Evolutionary conservation across 176 grass and related monocot genomes (phyloP), one percentile per base, ranked within the genome.

Genomic region (Bolboschoenus planiculmis): DNA sequence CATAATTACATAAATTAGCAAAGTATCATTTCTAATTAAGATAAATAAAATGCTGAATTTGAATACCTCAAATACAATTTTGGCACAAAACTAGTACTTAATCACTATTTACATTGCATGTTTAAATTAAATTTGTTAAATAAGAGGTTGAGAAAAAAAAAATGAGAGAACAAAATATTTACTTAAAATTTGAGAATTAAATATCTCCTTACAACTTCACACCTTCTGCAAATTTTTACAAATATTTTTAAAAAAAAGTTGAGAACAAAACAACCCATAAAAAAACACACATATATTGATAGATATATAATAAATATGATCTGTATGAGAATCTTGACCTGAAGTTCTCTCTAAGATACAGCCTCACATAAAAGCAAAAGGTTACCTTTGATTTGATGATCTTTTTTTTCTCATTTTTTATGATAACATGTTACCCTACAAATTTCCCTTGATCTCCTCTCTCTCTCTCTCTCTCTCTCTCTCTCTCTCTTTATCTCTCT

Each of bases 311-410:
- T n/a, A n/a, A n/a, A n/a, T n/a, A 13, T 14, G 47, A 18, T 53
- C 13, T 64, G 92, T 83, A 62, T 91, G 95, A 97, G 92, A 94
- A 97, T 97, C 92, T 92, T 97, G 95, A 97, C 92, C 88, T 83
- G 86, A 87, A 86, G n/a, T n/a, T 74, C 78, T 85, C 71, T 64
- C 72, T 67, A 82, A 90, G 89, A 92, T 92, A 83, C 87, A 89
- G 76, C 85, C 70, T 79, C 55, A 59, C 73, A 50, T 40, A 85
- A 77, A 82, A 64, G 39, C 16, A 77, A 72, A 21, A 82, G 78
- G 87, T 62, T 84, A 84, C 85, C 85, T 93, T 85, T 90, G 46
- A 77, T 51, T 77, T 77, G 1, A 77, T 53, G 15, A 51, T 77
- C 26, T 27, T 48, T 48, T 13, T 13, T 77, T 77, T n/a, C n/a